phyloP scores from a whole-genome alignment of 148 eudicot genomes.

The Nepenthes mirabilis region DNA sequence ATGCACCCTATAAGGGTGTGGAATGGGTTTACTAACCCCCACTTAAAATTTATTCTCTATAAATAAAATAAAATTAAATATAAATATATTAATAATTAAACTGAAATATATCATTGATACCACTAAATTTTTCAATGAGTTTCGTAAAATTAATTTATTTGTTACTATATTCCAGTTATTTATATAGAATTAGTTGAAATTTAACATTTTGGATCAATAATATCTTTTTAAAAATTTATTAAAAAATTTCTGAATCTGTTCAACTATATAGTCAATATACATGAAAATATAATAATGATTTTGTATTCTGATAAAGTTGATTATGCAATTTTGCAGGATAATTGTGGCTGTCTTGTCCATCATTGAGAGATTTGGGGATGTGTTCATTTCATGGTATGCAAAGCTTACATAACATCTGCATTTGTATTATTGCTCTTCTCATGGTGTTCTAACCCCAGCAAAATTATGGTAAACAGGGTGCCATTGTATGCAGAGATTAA shows the following conservation, averaged over 20 bases:
- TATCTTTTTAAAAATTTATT: too few species aligned
- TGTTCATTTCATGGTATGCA: slow-evolving; percentile 61
- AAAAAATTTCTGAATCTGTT: not conserved
- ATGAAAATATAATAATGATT: not conserved
- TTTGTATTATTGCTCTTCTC: not conserved
- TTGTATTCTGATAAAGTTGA: not conserved
- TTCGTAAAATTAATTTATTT: too few species aligned
- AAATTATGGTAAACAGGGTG: slow-evolving; percentile 25
- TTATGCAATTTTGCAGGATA: slow-evolving; percentile 34
- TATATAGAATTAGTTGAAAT: too few species aligned
- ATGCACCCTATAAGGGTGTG: too few species aligned
- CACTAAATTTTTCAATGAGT: too few species aligned
- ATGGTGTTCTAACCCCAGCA: not conserved
- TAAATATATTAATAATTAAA: too few species aligned
- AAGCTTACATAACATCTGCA: not conserved
- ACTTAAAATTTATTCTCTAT: too few species aligned
- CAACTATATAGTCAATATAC: not conserved
- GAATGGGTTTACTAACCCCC: too few species aligned
- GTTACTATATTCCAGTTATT: too few species aligned
- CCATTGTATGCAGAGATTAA: slow-evolving; percentile 80
- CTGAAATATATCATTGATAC: too few species aligned
- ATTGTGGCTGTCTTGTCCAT: slow-evolving; percentile 59
- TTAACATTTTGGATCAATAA: too few species aligned
- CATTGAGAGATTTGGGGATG: slow-evolving; percentile 50
- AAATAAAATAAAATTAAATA: too few species aligned